Evolutionary conservation across 2,329 filamentous ascomycete genomes (phyloP).

Genomic region (Claviceps africana): DNA sequence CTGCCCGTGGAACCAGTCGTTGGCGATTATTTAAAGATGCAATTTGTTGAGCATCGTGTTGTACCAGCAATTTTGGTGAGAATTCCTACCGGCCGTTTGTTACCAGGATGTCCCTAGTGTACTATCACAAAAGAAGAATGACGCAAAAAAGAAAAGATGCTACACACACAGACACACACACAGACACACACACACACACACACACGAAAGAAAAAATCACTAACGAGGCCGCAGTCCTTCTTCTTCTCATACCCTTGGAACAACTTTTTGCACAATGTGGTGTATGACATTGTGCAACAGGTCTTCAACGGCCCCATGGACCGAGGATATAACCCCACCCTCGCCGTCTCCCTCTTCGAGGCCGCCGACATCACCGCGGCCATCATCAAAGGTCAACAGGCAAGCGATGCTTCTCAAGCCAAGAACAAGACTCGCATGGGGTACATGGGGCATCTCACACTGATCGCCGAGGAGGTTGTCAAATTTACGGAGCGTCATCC

Average conservation of each 20-base stretch:
- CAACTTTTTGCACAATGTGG: constrained; percentile 97
- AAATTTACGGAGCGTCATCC: constrained; percentile 95
- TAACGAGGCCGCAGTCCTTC: constrained; percentile 51
- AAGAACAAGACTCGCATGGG: constrained; percentile 82
- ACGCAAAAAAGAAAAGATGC: not conserved
- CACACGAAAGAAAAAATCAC: constrained; percentile 3
- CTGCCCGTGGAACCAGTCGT: constrained; percentile 53
- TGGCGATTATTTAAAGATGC: constrained; percentile 86
- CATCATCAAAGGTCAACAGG: constrained; percentile 80
- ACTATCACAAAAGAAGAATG: not conserved
- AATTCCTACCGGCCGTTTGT: constrained; percentile 2
- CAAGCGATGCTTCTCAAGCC: constrained; percentile 73
- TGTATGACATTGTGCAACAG: constrained; percentile 97
- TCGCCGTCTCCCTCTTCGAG: constrained; percentile 89
- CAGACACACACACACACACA: no score
- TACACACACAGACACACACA: no score
- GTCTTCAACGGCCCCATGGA: constrained; percentile 99
- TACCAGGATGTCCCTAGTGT: not conserved
- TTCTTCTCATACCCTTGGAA: constrained; percentile 99
- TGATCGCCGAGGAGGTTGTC: constrained; percentile 95
- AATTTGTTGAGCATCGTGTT: constrained; percentile 87
- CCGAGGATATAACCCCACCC: constrained; percentile 75
- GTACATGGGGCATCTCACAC: constrained; percentile 95
- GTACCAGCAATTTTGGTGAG: constrained; percentile 89
- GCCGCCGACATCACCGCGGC: constrained; percentile 77